phyloP scores from a whole-genome alignment of 768 basidiomycete species.

The Naganishia kalamii region DNA sequence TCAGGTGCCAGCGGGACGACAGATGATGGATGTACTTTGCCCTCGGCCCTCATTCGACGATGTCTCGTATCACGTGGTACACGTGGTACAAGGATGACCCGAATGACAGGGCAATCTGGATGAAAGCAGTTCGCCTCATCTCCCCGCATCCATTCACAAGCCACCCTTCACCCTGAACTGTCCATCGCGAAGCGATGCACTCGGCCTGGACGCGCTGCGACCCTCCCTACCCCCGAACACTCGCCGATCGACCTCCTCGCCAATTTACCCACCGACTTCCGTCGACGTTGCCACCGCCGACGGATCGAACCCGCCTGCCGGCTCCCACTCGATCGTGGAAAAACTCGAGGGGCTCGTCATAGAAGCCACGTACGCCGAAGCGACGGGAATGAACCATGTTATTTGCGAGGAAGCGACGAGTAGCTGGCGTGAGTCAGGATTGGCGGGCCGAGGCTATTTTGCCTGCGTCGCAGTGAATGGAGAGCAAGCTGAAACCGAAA shows the following conservation, averaged over 20 bases:
- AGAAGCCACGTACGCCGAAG: slow-evolving; percentile 11
- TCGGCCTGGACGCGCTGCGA: background rate
- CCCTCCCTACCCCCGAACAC: slow-evolving; percentile 15
- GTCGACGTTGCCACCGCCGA: slow-evolving; percentile 20
- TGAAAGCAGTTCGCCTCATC: background rate
- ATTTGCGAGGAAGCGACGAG: slow-evolving; percentile 17
- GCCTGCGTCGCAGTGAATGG: slow-evolving; percentile 18
- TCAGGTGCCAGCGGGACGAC: background rate
- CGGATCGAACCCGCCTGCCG: slow-evolving; percentile 1
- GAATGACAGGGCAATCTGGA: background rate
- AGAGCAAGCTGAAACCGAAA: background rate
- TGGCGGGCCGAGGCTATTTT: slow-evolving; percentile 24
- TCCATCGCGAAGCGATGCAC: background rate
- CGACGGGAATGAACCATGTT: slow-evolving; percentile 20
- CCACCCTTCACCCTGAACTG: background rate
- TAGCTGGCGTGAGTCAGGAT: slow-evolving; percentile 9
- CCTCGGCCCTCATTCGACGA: background rate
- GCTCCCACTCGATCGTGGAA: slow-evolving; percentile 1
- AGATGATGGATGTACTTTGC: background rate
- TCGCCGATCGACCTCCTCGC: slow-evolving; percentile 17
- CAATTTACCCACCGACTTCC: slow-evolving; percentile 16
- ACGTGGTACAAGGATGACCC: slow-evolving; percentile 7
- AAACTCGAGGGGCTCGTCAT: slow-evolving; percentile 3
- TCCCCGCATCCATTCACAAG: background rate
- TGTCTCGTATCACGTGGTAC: background rate